These are phyloP conservation scores for Stagonosporopsis chrysanthemi DNA, from an alignment of 2,329 filamentous ascomycete genomes.

Conservation along the genomic window DNA sequence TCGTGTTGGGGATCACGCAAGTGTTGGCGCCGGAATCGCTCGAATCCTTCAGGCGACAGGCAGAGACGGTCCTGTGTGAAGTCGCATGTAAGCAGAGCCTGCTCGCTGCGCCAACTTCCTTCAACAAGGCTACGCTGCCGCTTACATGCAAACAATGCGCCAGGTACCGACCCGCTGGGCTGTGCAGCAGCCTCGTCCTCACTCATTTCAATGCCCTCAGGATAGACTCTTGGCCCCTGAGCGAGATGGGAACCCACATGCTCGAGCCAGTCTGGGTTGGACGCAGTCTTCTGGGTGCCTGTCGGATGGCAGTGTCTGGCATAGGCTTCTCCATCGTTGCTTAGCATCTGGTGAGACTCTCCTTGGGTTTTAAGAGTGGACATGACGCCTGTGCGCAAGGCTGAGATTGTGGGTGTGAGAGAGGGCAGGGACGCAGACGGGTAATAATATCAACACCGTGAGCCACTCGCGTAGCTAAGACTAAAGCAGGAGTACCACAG, in stretches of 20 bases:
- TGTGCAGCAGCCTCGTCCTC: conserved; percentile 5
- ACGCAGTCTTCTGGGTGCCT: not conserved
- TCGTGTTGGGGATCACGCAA: no score
- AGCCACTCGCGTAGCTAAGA: not conserved
- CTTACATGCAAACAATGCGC: not conserved
- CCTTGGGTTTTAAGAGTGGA: not conserved
- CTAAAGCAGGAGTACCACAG: not conserved
- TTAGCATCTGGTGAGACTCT: conserved; percentile 1
- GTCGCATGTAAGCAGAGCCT: not conserved
- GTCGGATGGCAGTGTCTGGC: not conserved
- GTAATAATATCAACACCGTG: not conserved
- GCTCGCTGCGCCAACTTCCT: not conserved
- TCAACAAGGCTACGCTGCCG: not conserved
- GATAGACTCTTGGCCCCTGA: not conserved
- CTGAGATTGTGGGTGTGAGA: not conserved
- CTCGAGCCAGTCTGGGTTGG: not conserved
- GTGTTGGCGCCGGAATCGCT: not conserved
- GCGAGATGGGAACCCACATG: conserved; percentile 1
- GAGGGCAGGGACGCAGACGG: not conserved
- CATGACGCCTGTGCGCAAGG: conserved; percentile 5
- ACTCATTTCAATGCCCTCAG: conserved; percentile 1
- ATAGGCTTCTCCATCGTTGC: not conserved
- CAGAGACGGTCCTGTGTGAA: not conserved
- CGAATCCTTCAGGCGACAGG: not conserved
- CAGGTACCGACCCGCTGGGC: not conserved